Evolutionary conservation across 169 alveolate genomes (phyloP).

Genomic region (Plasmodium ovale): DNA sequence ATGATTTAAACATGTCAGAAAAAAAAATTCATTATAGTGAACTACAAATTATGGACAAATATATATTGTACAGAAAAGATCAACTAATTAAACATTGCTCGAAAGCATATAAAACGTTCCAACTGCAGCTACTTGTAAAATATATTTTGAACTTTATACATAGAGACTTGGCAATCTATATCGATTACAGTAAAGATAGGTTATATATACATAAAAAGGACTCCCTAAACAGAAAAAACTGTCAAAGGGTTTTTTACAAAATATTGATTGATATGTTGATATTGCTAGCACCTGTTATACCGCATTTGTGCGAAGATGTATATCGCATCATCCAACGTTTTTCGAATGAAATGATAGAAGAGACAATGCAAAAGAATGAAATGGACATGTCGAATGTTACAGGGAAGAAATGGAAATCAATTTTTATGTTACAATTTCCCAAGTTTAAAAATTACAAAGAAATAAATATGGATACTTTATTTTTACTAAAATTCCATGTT

Average conservation of each 20-base stretch:
- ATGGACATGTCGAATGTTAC: not conserved
- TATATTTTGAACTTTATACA: constrained; percentile 51
- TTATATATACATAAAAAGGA: constrained; percentile 42
- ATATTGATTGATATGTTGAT: constrained; percentile 28
- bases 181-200: constrained; percentile 73
- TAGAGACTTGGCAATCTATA: constrained; percentile 48
- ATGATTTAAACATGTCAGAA: constrained; percentile 20
- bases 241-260: constrained; percentile 37
- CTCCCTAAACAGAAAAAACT: constrained; percentile 62
- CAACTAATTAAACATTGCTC: constrained; percentile 24
- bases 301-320: constrained; percentile 74
- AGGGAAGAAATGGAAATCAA: constrained; percentile 4
- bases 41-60: constrained; percentile 60
- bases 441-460: constrained; percentile 31
- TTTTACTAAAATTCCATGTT: constrained; percentile 44
- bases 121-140: constrained; percentile 53
- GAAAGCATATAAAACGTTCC: constrained; percentile 17
- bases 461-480: constrained; percentile 34
- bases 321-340: constrained; percentile 5
- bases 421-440: constrained; percentile 57
- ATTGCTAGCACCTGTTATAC: constrained; percentile 46
- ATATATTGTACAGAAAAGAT: constrained; percentile 40
- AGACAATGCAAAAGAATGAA: not conserved
- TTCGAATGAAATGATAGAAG: not conserved
- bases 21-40: constrained; percentile 5